phyloP scores from a whole-genome alignment of 139 green algal species.

The Coelastrella sp. region DNA sequence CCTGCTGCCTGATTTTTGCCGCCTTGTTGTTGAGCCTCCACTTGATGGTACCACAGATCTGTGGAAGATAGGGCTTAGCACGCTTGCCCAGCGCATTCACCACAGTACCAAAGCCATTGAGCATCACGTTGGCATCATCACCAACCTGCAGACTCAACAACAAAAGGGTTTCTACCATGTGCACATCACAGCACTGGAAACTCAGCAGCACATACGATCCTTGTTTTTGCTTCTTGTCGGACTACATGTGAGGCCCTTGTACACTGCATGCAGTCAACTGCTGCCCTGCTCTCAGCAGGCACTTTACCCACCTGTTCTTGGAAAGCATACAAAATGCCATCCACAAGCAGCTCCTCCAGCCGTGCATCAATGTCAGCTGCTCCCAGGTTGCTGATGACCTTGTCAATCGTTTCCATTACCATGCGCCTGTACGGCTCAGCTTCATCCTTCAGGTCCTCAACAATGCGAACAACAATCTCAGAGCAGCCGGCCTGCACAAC shows the following conservation, averaged over 20 bases:
- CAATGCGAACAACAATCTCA: constrained; percentile 93
- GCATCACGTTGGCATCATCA: constrained; percentile 92
- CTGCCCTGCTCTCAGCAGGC: no score
- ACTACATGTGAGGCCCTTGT: no score
- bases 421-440: constrained; percentile 95
- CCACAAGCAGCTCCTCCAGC: constrained; percentile 97
- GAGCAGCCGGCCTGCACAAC: constrained; percentile 76
- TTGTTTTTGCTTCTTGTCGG: not conserved
- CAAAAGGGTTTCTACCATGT: not conserved
- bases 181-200: not conserved
- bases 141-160: constrained; percentile 60
- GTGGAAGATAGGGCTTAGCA: constrained; percentile 96
- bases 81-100: constrained; percentile 93
- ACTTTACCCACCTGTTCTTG: constrained; percentile 97
- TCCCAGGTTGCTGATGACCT: constrained; percentile 89
- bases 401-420: constrained; percentile 98
- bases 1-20: constrained; percentile 96
- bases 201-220: not conserved
- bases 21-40: constrained; percentile 99
- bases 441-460: constrained; percentile 99
- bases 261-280: no score
- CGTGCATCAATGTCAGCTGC: constrained; percentile 93
- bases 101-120: constrained; percentile 98
- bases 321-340: constrained; percentile 99
- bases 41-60: constrained; percentile 99